Conservation (phyloP, 352 stramenopile genomes). For the Phytophthora multivora region DNA sequence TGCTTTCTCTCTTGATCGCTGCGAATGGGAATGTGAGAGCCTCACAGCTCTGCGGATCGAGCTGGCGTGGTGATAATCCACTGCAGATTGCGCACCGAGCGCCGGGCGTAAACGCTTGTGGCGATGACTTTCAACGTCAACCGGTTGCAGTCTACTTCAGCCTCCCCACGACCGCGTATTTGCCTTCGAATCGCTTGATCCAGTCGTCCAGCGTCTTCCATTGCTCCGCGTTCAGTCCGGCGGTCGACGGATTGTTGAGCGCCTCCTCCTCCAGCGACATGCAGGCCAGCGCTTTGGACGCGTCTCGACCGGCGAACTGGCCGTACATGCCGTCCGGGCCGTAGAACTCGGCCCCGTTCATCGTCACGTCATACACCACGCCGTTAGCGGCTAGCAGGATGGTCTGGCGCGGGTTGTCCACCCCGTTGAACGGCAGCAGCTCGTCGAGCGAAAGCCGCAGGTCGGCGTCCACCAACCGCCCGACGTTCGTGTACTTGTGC, state of each 20-base stretch:
- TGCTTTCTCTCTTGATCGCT: not conserved
- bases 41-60: not conserved
- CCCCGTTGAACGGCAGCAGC: conserved; percentile 76
- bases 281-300: conserved; percentile 90
- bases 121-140: conserved; percentile 14
- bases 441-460: conserved; percentile 57
- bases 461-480: conserved; percentile 72
- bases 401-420: conserved; percentile 58
- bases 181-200: conserved; percentile 92
- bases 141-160: conserved; percentile 16
- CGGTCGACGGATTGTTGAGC: conserved; percentile 79
- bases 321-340: conserved; percentile 90
- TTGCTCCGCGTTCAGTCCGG: conserved; percentile 88
- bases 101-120: conserved; percentile 13
- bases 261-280: conserved; percentile 95
- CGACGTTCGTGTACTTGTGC: conserved; percentile 90
- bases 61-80: not conserved
- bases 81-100: not conserved
- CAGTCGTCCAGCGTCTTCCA: conserved; percentile 92
- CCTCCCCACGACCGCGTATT: conserved; percentile 92
- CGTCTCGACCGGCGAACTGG: conserved; percentile 94
- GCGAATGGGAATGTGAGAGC: conserved; percentile 22
- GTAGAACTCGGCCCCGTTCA: conserved; percentile 92
- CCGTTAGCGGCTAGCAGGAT: conserved; percentile 91
- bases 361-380: conserved; percentile 94